phyloP scores from a whole-genome alignment of 257 asterid species.

The Leonotis leonurus region DNA sequence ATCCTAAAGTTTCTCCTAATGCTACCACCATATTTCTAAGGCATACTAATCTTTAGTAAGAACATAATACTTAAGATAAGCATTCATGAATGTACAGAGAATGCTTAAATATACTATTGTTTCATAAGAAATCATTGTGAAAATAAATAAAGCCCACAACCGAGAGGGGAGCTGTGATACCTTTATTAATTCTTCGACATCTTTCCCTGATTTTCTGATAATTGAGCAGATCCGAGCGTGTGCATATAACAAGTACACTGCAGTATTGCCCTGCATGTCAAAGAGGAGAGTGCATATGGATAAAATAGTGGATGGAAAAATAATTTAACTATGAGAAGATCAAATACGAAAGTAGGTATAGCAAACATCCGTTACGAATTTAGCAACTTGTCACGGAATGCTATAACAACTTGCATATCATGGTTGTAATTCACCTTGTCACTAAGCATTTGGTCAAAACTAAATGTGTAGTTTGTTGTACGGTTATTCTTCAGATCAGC shows the following conservation, averaged over 20 bases:
- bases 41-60: neutral
- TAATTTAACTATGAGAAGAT: neutral
- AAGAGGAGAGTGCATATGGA: neutral
- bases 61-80: neutral
- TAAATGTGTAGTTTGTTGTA: slow-evolving; percentile 77
- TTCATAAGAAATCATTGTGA: neutral
- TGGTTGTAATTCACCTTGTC: slow-evolving; percentile 57
- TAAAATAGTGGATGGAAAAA: neutral
- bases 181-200: slow-evolving; percentile 69
- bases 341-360: neutral
- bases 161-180: slow-evolving; percentile 24
- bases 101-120: neutral
- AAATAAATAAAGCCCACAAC: neutral
- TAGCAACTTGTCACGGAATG: neutral
- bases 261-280: slow-evolving; percentile 84
- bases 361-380: neutral
- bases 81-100: neutral
- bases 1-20: too few species aligned
- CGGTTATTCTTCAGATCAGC: slow-evolving; percentile 94
- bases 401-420: neutral
- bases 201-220: slow-evolving; percentile 80
- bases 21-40: too few species aligned
- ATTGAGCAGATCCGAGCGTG: slow-evolving; percentile 98
- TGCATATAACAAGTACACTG: slow-evolving; percentile 88
- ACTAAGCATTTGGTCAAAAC: slow-evolving; percentile 87